Evolutionary conservation across 345 rosid genomes (phyloP).

Genomic region (Lepidium africanum): DNA sequence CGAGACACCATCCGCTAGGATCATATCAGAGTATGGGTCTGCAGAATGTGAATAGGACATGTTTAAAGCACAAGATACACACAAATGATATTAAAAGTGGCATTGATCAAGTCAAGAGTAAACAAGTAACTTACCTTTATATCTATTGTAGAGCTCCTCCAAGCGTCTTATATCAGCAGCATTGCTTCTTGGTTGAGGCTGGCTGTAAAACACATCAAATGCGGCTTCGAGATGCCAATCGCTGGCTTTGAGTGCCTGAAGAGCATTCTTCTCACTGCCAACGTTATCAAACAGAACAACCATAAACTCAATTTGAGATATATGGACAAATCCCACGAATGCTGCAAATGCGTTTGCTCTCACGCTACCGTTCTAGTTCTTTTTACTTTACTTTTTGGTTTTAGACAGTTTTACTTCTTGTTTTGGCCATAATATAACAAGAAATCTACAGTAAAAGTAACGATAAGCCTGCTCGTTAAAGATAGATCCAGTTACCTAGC

Average conservation of each 20-base stretch:
- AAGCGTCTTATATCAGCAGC: constrained; percentile 74
- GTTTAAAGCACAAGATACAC: neutral
- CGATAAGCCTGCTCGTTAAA: neutral
- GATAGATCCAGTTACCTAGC: constrained; percentile 47
- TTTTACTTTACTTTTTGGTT: no score
- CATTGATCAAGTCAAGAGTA: neutral
- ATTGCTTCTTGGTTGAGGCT: constrained; percentile 62
- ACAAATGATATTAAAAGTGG: neutral
- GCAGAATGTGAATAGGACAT: constrained; percentile 18
- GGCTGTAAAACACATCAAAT: constrained; percentile 83
- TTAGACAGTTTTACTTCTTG: neutral
- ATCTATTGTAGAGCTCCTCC: constrained; percentile 93
- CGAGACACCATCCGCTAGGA: constrained; percentile 64
- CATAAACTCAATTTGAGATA: neutral
- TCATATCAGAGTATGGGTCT: constrained; percentile 65
- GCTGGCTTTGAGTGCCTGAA: constrained; percentile 80
- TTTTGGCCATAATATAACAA: neutral
- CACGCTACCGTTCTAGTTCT: neutral
- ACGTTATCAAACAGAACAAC: neutral
- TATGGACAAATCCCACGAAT: neutral
- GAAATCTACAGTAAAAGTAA: neutral
- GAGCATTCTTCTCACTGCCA: constrained; percentile 80
- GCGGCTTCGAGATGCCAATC: constrained; percentile 98
- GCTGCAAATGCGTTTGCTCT: neutral
- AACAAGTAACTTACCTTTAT: constrained; percentile 58